Conservation (phyloP, 1,284 basidiomycete genomes). For the Mycena sp. region DNA sequence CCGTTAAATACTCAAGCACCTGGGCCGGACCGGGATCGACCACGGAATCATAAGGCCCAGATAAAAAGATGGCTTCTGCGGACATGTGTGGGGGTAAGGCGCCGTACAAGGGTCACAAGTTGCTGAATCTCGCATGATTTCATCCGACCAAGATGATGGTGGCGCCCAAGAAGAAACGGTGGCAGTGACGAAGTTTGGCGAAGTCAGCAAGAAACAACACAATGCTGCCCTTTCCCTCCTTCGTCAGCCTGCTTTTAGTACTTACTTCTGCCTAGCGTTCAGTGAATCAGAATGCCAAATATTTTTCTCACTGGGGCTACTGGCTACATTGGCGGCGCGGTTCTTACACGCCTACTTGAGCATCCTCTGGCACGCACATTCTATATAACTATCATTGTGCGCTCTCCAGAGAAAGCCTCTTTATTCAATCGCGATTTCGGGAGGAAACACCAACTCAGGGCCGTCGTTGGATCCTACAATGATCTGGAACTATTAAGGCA, state of each 20-base stretch:
- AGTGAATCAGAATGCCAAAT: conserved; percentile 4
- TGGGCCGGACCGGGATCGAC: conserved; percentile 1
- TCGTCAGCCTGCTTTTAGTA: too few species aligned
- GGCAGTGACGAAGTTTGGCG: not conserved
- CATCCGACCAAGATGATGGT: too few species aligned
- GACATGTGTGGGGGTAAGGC: too few species aligned
- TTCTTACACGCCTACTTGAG: conserved; percentile 54
- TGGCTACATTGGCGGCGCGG: conserved; percentile 66
- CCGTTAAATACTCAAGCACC: not conserved
- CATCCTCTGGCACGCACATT: conserved; percentile 51
- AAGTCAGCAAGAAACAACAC: too few species aligned
- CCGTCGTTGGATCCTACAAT: conserved; percentile 50
- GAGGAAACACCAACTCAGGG: conserved; percentile 38
- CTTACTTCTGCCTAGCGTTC: too few species aligned
- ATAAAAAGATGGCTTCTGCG: too few species aligned
- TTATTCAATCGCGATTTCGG: conserved; percentile 43
- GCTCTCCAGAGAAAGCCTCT: conserved; percentile 49
- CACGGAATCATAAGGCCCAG: not conserved
- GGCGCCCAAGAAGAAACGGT: too few species aligned
- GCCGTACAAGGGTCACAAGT: too few species aligned
- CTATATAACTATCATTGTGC: conserved; percentile 53
- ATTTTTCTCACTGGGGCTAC: conserved; percentile 24
- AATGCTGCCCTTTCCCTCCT: too few species aligned
- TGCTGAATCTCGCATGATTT: too few species aligned
- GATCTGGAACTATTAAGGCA: conserved; percentile 46